Evolutionary conservation across 106 monocot genomes (phyloP).

Genomic region (Dendrobium catenatum): DNA sequence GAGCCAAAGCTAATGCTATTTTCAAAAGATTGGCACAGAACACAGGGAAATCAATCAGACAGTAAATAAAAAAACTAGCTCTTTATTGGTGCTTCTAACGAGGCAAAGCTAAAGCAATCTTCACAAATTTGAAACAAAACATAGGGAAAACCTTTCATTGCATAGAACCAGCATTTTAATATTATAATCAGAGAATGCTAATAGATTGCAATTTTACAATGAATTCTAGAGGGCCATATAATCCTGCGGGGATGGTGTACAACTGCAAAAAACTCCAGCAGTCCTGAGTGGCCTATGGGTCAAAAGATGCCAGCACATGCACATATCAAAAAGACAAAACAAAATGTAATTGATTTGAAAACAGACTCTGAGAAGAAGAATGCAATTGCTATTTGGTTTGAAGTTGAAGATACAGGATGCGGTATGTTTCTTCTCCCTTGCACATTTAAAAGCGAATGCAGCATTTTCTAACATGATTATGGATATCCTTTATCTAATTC

Average conservation of each 20-base stretch:
- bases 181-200: too few species aligned
- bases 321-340: slow-evolving; percentile 11
- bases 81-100: too few species aligned
- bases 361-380: slow-evolving; percentile 13
- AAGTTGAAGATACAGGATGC: slow-evolving; percentile 62
- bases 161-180: too few species aligned
- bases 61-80: too few species aligned
- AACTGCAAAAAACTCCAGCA: slow-evolving; percentile 6
- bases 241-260: slow-evolving; percentile 53
- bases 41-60: too few species aligned
- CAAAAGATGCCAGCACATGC: neutral
- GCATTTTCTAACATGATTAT: neutral
- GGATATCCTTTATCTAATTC: neutral
- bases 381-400: slow-evolving; percentile 43
- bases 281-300: neutral
- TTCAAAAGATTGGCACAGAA: too few species aligned
- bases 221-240: slow-evolving; percentile 38
- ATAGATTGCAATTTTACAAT: neutral
- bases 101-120: too few species aligned
- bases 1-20: too few species aligned
- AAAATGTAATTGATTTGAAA: slow-evolving; percentile 12
- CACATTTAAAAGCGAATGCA: neutral
- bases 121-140: too few species aligned
- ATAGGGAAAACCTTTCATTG: too few species aligned
- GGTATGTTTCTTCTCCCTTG: slow-evolving; percentile 20